These are phyloP conservation scores for Podospora fimiseda DNA, from an alignment of 495 filamentous ascomycete genomes.

Conservation along the genomic window DNA sequence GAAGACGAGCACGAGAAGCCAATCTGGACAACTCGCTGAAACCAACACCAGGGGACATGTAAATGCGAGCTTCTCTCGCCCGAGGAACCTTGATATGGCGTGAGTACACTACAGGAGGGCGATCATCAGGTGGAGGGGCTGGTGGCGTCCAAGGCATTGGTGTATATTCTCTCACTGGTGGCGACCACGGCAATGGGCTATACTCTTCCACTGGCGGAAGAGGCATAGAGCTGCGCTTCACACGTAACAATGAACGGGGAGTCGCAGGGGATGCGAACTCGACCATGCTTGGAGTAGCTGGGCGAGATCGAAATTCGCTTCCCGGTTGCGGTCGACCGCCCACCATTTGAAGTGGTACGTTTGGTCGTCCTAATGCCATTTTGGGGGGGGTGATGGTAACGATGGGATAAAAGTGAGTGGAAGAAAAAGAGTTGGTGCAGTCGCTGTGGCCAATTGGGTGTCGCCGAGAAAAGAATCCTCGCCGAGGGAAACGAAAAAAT, in stretches of 20 bases:
- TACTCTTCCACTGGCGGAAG: too few species aligned
- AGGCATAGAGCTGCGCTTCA: too few species aligned
- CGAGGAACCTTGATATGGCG: not conserved
- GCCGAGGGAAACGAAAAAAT: too few species aligned
- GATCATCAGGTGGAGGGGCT: not conserved
- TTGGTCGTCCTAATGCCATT: too few species aligned
- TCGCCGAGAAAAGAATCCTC: too few species aligned
- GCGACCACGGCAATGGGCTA: too few species aligned
- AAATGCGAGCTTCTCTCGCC: not conserved
- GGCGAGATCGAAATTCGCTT: constrained; percentile 1
- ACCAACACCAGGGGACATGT: not conserved
- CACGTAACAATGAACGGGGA: not conserved
- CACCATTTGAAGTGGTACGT: not conserved
- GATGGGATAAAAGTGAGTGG: too few species aligned
- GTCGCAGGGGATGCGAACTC: not conserved
- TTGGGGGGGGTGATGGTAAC: too few species aligned
- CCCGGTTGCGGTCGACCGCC: constrained; percentile 1
- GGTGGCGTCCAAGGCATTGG: not conserved
- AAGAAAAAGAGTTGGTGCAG: too few species aligned
- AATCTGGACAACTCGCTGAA: not conserved
- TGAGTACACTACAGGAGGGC: not conserved
- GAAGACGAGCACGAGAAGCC: not conserved
- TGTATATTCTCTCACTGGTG: too few species aligned
- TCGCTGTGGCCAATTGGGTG: too few species aligned
- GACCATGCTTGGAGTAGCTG: not conserved